Evolutionary conservation across 208 protist species (phyloP).

Genomic region (Acanthamoeba royreba): DNA sequence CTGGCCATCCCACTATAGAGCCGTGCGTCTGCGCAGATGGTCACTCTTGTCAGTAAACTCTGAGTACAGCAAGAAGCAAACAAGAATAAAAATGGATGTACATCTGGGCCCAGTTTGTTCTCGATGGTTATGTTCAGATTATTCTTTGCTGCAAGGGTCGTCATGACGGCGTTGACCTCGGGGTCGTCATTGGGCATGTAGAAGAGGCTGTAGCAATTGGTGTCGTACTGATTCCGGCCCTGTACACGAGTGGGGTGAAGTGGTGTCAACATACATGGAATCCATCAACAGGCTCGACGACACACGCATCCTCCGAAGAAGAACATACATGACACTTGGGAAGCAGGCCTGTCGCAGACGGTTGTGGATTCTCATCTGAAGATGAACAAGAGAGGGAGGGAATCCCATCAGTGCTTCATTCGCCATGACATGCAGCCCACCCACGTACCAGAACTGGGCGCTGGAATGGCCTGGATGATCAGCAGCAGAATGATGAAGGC

Average conservation of each 20-base stretch:
- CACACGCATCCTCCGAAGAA: background rate
- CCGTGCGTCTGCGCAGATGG: background rate
- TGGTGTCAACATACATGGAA: too few relatives aligned
- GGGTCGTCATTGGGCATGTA: background rate
- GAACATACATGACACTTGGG: background rate
- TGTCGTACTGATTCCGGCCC: background rate
- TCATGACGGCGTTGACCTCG: background rate
- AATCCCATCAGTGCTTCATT: too few relatives aligned
- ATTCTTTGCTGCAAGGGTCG: background rate
- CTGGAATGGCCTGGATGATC: background rate
- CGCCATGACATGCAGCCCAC: too few relatives aligned
- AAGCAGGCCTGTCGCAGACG: background rate
- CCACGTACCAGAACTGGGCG: background rate
- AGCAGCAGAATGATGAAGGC: slow-evolving; percentile 12
- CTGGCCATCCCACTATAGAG: background rate
- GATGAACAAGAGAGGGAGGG: background rate
- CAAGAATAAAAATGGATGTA: background rate
- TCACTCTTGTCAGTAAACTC: background rate
- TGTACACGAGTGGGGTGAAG: background rate
- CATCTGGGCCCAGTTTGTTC: background rate
- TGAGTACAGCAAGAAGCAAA: background rate
- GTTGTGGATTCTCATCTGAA: background rate
- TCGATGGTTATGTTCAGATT: background rate
- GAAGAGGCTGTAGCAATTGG: background rate
- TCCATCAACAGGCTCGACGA: too few relatives aligned